Base-by-base conservation (phyloP, 768 basidiomycete genomes). In the Boletus rubescentipes region DNA sequence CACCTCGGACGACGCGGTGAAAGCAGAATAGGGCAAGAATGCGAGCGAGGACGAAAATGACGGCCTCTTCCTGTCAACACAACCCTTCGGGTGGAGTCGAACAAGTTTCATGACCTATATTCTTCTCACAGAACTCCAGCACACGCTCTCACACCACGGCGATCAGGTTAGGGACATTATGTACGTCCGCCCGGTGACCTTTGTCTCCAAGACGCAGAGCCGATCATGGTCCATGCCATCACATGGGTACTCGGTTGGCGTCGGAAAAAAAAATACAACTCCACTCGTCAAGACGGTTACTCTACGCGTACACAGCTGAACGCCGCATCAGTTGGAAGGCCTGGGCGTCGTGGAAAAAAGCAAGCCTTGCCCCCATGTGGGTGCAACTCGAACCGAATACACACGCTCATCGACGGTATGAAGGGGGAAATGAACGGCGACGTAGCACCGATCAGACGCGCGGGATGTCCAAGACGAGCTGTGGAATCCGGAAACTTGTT, bases 101-200 rank as follows among this genome's bases (percentile, higher is more conserved):
- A 36, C 41, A 11, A 35, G 59, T 49, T 55, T 56, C 47, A 61
- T 45, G 36, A 54, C 20, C 31, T 21, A 4, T 29, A 5, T 39
- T 40, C 26, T 55, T 47, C 58, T 56, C 58, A 59, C 58, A 41
- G 52, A 18, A 10, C 18, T 36, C 3, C 34, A n/a, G 20, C 26
- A 43, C 50, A 37, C 53, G 47, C 55, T 66, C 65, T 66, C 65
- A 66, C 65, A 66, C 67, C n/a, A 46, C 65, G 64, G 65, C 51
- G 64, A 68, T 50, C 62, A 54, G 29, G 8, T 40, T 31, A 36
- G 31, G 37, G 40, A 18, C 36, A 35, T 61, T 61, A 59, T 59
- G 59, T 59, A 59, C 46, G 32, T 40, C 18, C 14, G 18, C 38
- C 53, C n/a, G 9, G 35, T 34, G 26, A n/a, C 20, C 32, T 16